Evolutionary conservation across 2,329 filamentous ascomycete species (phyloP).

Genomic region (Magnaporthiopsis rhizophila): DNA sequence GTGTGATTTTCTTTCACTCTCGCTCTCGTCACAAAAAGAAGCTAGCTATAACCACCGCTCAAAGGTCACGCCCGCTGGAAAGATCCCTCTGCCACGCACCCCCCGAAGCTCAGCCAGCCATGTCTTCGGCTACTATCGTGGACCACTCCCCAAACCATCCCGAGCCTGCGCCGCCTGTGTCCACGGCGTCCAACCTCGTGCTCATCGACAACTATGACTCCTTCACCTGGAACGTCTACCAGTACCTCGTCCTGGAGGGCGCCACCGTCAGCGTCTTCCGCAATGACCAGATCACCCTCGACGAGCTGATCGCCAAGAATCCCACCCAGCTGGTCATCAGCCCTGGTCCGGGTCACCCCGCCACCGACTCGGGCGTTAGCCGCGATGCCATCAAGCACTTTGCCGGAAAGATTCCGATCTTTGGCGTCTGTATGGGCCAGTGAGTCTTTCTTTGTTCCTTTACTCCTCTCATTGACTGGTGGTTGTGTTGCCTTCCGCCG

Average conservation of each 20-base stretch:
- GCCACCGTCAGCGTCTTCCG: constrained; percentile 83
- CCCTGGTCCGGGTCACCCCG: constrained; percentile 88
- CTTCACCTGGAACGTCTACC: constrained; percentile 99
- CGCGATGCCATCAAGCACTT: constrained; percentile 88
- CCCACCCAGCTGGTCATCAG: constrained; percentile 94
- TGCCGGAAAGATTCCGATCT: constrained; percentile 85
- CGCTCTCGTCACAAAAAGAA: background rate
- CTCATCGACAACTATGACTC: constrained; percentile 99
- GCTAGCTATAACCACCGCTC: no score
- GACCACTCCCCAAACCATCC: constrained; percentile 88
- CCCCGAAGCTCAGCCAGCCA: background rate
- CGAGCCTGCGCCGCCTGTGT: constrained; percentile 60
- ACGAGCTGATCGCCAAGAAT: constrained; percentile 73
- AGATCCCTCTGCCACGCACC: background rate
- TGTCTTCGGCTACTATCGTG: constrained; percentile 32
- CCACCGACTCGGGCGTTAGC: constrained; percentile 86
- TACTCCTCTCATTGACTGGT: background rate
- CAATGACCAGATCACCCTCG: constrained; percentile 83
- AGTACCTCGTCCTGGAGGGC: constrained; percentile 94
- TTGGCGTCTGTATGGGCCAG: constrained; percentile 99
- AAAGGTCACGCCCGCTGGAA: background rate
- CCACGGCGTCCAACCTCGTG: constrained; percentile 81
- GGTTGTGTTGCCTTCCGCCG: background rate
- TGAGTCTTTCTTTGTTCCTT: constrained; percentile 34
- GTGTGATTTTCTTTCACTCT: background rate